Percentiles rank a stretch among this genome's conserved stretches.
Conservation (phyloP, 2,329 filamentous ascomycete species). For the Colletotrichum costaricense region DNA sequence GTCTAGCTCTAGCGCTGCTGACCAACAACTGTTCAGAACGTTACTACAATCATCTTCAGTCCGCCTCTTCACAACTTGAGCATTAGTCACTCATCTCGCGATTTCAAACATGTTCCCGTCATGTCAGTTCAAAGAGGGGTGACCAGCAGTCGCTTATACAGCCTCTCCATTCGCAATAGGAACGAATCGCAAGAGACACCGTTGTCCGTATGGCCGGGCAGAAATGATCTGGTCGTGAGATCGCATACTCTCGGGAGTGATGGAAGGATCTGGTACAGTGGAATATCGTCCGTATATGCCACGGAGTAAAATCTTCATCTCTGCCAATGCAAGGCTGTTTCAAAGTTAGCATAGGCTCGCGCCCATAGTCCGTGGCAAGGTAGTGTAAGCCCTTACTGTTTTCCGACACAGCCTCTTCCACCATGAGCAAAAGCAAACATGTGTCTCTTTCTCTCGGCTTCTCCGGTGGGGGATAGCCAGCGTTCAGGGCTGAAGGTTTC, state of each 20-base stretch:
- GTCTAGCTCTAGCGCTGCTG: not conserved
- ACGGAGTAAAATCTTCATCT: conserved; percentile 18
- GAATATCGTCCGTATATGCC: conserved; percentile 7
- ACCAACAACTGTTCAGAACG: too few species aligned
- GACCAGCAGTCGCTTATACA: not conserved
- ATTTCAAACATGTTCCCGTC: not conserved
- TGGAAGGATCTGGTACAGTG: not conserved
- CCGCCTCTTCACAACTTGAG: too few species aligned
- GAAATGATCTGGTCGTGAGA: conserved; percentile 30
- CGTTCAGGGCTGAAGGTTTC: conserved; percentile 83
- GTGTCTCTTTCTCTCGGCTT: conserved; percentile 73
- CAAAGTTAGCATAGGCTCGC: not conserved
- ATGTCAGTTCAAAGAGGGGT: not conserved
- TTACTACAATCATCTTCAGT: too few species aligned
- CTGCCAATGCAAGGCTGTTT: conserved; percentile 16
- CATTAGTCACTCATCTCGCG: too few species aligned
- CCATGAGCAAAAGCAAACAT: conserved; percentile 76
- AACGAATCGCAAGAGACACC: conserved; percentile 4
- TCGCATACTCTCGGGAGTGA: conserved; percentile 18
- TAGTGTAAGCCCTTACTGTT: conserved; percentile 66
- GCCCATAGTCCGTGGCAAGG: conserved; percentile 37
- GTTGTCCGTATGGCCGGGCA: conserved; percentile 17
- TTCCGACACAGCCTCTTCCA: conserved; percentile 73
- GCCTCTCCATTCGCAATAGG: not conserved
- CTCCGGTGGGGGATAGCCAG: conserved; percentile 81